These are phyloP conservation scores for Talaromyces sp. DNA, from an alignment of 2,329 filamentous ascomycete species.

Conservation along the genomic window DNA sequence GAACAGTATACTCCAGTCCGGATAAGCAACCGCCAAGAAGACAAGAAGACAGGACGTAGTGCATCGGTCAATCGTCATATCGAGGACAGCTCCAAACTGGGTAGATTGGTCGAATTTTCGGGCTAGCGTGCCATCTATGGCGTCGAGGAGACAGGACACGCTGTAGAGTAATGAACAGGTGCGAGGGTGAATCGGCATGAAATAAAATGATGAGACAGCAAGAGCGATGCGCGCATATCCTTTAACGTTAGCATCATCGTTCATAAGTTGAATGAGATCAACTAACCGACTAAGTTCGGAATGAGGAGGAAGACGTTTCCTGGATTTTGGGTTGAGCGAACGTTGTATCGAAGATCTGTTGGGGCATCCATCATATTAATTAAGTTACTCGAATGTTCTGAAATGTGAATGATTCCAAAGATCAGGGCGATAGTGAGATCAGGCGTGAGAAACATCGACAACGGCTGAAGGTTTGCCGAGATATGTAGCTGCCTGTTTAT, in stretches of 20 bases:
- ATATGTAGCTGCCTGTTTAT: too few relatives aligned
- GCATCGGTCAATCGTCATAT: conserved; percentile 98
- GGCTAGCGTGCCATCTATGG: conserved; percentile 87
- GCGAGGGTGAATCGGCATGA: conserved; percentile 95
- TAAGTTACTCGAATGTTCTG: too few relatives aligned
- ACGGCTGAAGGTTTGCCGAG: too few relatives aligned
- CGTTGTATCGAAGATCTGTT: background rate
- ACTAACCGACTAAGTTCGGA: conserved; percentile 11
- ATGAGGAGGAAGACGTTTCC: conserved; percentile 10
- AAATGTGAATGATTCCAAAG: too few relatives aligned
- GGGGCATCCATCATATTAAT: background rate
- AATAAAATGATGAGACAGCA: conserved; percentile 88
- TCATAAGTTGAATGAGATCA: background rate
- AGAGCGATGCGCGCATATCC: conserved; percentile 75
- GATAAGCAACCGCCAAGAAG: conserved; percentile 89
- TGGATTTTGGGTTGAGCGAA: background rate
- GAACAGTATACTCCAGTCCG: conserved; percentile 88
- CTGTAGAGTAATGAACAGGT: conserved; percentile 85
- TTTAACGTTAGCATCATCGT: too few relatives aligned
- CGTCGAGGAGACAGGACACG: conserved; percentile 90
- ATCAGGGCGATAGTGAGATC: too few relatives aligned
- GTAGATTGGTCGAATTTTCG: conserved; percentile 84
- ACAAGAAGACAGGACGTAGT: conserved; percentile 92
- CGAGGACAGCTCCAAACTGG: conserved; percentile 89
- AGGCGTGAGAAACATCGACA: too few relatives aligned